Evolutionary conservation across 768 basidiomycete species (phyloP), one percentile per base, ranked within the genome.

Genomic region (Boletales sp.): DNA sequence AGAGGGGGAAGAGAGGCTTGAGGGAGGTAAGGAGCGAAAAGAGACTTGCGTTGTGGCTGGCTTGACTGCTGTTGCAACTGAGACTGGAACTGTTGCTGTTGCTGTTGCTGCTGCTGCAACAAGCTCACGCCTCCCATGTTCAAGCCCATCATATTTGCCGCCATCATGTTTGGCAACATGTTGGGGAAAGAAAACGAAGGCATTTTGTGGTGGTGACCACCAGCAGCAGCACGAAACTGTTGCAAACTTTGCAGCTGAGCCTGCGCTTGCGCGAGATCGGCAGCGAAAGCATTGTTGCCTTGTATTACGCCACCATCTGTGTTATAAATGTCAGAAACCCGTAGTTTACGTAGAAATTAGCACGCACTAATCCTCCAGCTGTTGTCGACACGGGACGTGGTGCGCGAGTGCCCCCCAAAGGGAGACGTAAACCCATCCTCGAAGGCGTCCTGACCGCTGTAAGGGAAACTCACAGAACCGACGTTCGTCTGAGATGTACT

Each of bases 11-110:
- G 81, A 40, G 94, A 96, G 12, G 94, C 95, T 68, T 97, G 94
- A 44, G 96, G 96, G 54, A 99, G 83, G 67, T 99, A 99, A 48
- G 96, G 96, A 51, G 95, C 95, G 67, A 99, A 99, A 35, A 99
- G 80, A 40, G 93, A 97, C 74, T 98, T 98, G 70, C 96, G 87
- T 70, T 96, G 93, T 32, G 94, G 94, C 55, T 94, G 90, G 59
- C 71, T 87, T 13, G 86, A 86, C 70, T 93, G 90, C 63, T 96
- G 94, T 64, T 95, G 93, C 18, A 97, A 77, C 63, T 96, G 94
- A 50, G 90, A 87, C 72, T 94, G 94, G 76, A 96, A 95, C 57
- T 90, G 94, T 34, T 67, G 65, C 6, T 69, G 67, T 1, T 67
- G 66, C 59, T 90, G 88, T 46, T 94, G 93, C 57, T 94, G 90